Base-by-base conservation (phyloP, 2,329 filamentous ascomycete genomes). In the Scedosporium minutisporum region DNA sequence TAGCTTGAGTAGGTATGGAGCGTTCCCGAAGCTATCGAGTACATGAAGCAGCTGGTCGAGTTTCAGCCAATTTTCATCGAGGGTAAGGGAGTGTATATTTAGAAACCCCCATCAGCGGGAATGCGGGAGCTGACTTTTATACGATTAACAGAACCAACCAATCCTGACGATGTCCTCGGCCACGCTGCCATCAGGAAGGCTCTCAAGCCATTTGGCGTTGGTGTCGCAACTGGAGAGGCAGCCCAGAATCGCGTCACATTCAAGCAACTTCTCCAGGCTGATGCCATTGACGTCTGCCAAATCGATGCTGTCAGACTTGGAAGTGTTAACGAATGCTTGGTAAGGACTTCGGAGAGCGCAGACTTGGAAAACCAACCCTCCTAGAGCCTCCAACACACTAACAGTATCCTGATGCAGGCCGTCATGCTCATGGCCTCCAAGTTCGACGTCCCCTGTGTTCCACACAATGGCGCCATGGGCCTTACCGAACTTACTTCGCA, bases 161-260 rank as follows among this genome's bases (percentile, higher is more conserved):
- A 81, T 16, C 86, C 86, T 1, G 86, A 89, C 67, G 86, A 89
- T 67, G 83, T 89, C 58, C 84, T 87, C 63, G 86, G 86, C 61
- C 86, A 89, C 75, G 85, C 84, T 63, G 81, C 83, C 16, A 85
- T 89, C 69, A 80, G 84, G 60, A 81, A 87, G 67, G 86, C 86
- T 10, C 80, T 89, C 2, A 80, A 81, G 65, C 80, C 83, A 1
- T 76, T 81, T 67, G 76, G 76, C 62, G 85, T 89, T 65, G 85
- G 84, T 62, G 86, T 89, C n/a, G 86, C 86, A 10, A 89, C 86
- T 0, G 86, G 86, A 58, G 86, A 89, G 73, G 88, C 88, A 83
- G 87, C 85, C 72, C 86, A 89, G 72, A 89, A 89, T 73, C 81
- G 86, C 33, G 83, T 88, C 61, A 85, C 88, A 70, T 89, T 89